Percentiles rank a stretch among this genome's conserved stretches.
phyloP scores from a whole-genome alignment of 2,329 filamentous ascomycete species.

The Neofusicoccum sp. region DNA sequence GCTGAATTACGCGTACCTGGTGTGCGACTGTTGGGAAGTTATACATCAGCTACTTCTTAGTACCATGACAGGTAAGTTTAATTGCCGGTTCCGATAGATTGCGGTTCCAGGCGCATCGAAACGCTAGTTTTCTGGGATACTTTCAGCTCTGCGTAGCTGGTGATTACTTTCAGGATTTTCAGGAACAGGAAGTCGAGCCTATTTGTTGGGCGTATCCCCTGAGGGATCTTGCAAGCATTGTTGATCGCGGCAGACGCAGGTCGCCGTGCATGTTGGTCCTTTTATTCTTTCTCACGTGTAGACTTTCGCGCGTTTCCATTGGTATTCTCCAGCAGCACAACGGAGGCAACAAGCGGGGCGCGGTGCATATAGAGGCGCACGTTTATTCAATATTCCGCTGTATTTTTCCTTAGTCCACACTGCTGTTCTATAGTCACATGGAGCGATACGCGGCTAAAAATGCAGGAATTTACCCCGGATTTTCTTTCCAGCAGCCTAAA shows the following conservation, averaged over 20 bases:
- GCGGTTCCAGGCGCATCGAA: neutral
- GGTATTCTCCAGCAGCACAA: no score
- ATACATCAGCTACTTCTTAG: neutral
- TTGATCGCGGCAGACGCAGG: no score
- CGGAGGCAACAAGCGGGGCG: no score
- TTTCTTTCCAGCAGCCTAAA: neutral
- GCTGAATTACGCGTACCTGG: neutral
- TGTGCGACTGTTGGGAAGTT: neutral
- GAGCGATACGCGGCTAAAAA: neutral
- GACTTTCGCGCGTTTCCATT: no score
- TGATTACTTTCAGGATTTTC: neutral
- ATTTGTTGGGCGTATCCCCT: no score
- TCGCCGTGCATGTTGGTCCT: no score
- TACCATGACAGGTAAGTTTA: neutral
- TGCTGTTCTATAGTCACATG: neutral
- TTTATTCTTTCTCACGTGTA: no score
- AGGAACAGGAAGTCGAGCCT: neutral
- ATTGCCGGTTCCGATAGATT: neutral
- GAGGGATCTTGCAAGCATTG: no score
- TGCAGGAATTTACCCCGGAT: neutral
- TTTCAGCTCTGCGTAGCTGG: neutral
- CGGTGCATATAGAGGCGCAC: no score
- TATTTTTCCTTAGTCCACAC: neutral
- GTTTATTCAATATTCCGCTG: neutral
- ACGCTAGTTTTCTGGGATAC: neutral